A percentile compares a stretch with the other conserved stretches of the same genome.
phyloP scores from a whole-genome alignment of 2,329 filamentous ascomycete species.

The Botrytis cinerea region DNA sequence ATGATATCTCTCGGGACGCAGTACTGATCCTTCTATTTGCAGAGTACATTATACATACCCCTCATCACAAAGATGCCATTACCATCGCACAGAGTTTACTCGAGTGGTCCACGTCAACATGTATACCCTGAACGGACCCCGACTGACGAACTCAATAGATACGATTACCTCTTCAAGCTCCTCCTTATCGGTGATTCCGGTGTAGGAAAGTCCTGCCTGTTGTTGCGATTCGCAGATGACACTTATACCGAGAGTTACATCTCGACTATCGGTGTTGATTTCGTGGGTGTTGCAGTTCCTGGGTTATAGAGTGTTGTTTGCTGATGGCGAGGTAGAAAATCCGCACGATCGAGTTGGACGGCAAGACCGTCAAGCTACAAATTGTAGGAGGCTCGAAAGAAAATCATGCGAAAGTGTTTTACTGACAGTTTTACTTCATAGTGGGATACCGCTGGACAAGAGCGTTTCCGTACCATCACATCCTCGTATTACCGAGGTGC shows the following conservation, averaged over 20 bases:
- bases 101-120: constrained; percentile 24
- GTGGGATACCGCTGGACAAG: constrained; percentile 99
- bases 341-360: constrained; percentile 97
- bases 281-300: constrained; percentile 61
- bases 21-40: constrained; percentile 14
- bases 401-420: constrained; percentile 15
- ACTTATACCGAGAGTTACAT: constrained; percentile 99
- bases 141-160: constrained; percentile 60
- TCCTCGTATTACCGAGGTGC: constrained; percentile 99
- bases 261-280: constrained; percentile 98
- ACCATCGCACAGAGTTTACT: not conserved
- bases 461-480: constrained; percentile 99
- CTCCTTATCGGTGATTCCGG: constrained; percentile 99
- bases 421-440: constrained; percentile 48
- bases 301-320: constrained; percentile 18
- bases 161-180: constrained; percentile 99
- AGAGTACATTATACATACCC: constrained; percentile 16
- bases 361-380: constrained; percentile 99
- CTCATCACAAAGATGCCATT: constrained; percentile 11
- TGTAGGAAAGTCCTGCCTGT: constrained; percentile 99
- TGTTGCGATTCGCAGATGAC: constrained; percentile 96
- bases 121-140: constrained; percentile 16
- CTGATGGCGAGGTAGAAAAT: constrained; percentile 75
- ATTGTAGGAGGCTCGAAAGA: constrained; percentile 66
- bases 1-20: constrained; percentile 2